A percentile compares a stretch with the other conserved stretches of the same genome.
phyloP scores from a whole-genome alignment of 345 rosid species.

The Acer negundo region DNA sequence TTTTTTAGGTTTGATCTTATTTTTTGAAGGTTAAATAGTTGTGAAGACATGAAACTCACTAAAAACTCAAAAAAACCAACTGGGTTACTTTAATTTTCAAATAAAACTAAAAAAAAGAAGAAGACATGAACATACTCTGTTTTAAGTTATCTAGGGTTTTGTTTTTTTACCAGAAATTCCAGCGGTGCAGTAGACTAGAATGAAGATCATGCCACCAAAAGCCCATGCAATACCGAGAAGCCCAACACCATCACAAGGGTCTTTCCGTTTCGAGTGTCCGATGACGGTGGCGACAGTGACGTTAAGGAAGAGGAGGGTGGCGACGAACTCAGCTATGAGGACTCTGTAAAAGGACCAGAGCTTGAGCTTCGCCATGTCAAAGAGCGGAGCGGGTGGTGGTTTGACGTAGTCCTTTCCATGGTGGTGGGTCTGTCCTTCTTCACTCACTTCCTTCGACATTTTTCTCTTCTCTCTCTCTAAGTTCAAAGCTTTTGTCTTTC shows the following conservation, averaged over 20 bases:
- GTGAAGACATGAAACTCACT: too few species aligned
- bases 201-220: conserved; percentile 84
- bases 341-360: conserved; percentile 94
- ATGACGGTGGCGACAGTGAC: conserved; percentile 79
- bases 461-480: not conserved
- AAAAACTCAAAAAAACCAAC: too few species aligned
- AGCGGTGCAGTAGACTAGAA: conserved; percentile 78
- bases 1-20: too few species aligned
- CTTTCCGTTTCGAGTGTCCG: conserved; percentile 66
- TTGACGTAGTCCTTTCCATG: conserved; percentile 84
- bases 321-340: conserved; percentile 90
- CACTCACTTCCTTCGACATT: conserved; percentile 86
- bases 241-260: conserved; percentile 83
- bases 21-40: too few species aligned
- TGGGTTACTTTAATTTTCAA: too few species aligned
- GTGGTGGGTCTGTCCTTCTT: conserved; percentile 58
- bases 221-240: conserved; percentile 90
- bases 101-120: not conserved
- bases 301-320: conserved; percentile 92
- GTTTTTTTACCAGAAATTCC: conserved; percentile 67
- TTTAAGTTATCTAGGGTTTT: not conserved
- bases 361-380: conserved; percentile 66
- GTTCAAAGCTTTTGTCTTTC: not conserved
- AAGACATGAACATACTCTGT: not conserved
- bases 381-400: conserved; percentile 90